Evolutionary conservation across 2,329 filamentous ascomycete species (phyloP).

Genomic region (Colletotrichum euphorbiae): DNA sequence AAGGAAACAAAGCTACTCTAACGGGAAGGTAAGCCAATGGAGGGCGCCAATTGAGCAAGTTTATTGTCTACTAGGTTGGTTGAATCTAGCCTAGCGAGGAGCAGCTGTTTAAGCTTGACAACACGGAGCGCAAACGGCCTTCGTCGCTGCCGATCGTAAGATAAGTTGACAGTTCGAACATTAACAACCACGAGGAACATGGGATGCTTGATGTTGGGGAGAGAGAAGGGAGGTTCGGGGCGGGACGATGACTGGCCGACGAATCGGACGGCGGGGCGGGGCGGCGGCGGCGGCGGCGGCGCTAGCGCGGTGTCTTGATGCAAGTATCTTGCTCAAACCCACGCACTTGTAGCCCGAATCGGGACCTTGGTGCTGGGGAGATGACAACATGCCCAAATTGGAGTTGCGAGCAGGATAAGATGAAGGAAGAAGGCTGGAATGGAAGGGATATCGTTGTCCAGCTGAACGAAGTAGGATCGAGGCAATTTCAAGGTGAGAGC

Average conservation of each 20-base stretch:
- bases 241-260: constrained; percentile 12
- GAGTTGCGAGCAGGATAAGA: not conserved
- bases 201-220: not conserved
- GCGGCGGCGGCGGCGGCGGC: constrained; percentile 25
- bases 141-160: too few relatives aligned
- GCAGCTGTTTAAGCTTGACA: not conserved
- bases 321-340: constrained; percentile 43
- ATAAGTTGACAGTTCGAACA: not conserved
- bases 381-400: constrained; percentile 1
- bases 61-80: constrained; percentile 1
- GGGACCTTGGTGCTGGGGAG: not conserved
- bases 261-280: constrained; percentile 33
- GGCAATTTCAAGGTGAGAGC: not conserved
- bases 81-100: not conserved
- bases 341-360: constrained; percentile 23
- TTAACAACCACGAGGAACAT: not conserved
- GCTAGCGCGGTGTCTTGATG: constrained; percentile 35
- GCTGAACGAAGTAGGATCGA: not conserved
- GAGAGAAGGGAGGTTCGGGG: constrained; percentile 20
- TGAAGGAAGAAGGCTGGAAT: constrained; percentile 8
- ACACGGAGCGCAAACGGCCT: not conserved
- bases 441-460: not conserved
- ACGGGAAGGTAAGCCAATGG: constrained; percentile 32
- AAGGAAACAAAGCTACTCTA: constrained; percentile 2
- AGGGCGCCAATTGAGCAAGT: constrained; percentile 44